phyloP scores from a whole-genome alignment of 495 filamentous ascomycete species.

The Penicillium flavigenum region DNA sequence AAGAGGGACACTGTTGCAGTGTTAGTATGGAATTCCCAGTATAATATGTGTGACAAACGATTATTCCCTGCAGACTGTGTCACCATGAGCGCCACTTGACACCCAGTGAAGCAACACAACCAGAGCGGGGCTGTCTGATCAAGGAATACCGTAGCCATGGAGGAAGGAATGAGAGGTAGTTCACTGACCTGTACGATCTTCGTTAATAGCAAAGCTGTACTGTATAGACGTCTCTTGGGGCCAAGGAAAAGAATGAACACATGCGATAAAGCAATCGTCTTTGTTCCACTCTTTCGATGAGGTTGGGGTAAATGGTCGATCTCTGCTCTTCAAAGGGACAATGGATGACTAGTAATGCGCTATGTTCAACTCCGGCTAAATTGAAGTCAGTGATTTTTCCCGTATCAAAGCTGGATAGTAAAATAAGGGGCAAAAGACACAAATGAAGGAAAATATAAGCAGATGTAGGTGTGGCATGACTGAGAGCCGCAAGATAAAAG shows the following conservation, averaged over 20 bases:
- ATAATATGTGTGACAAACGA: slow-evolving; percentile 6
- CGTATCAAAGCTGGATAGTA: not conserved
- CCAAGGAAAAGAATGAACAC: slow-evolving; percentile 1
- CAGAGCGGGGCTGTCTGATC: slow-evolving; percentile 9
- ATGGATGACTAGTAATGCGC: slow-evolving; percentile 18
- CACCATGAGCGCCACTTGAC: slow-evolving; percentile 11
- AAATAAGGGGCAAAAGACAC: not conserved
- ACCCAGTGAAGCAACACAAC: slow-evolving; percentile 14
- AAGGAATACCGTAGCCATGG: not conserved
- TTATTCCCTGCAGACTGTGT: slow-evolving; percentile 6
- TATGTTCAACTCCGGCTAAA: slow-evolving; percentile 21
- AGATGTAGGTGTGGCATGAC: slow-evolving; percentile 26
- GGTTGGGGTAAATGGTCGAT: slow-evolving; percentile 9
- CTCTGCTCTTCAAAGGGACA: slow-evolving; percentile 17
- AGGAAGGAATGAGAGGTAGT: not conserved
- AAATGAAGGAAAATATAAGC: slow-evolving; percentile 7
- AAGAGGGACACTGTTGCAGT: slow-evolving; percentile 3
- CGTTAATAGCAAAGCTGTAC: slow-evolving; percentile 2
- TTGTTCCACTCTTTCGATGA: slow-evolving; percentile 18
- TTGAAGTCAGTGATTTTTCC: slow-evolving; percentile 9
- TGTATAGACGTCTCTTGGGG: slow-evolving; percentile 5
- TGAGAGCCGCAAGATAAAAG: slow-evolving; percentile 22
- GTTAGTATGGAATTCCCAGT: not conserved
- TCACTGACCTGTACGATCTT: slow-evolving; percentile 19
- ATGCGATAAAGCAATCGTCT: slow-evolving; percentile 28